Evolutionary conservation across 176 grass and related monocot species (phyloP).

Genomic region (Phoenix roebelenii): DNA sequence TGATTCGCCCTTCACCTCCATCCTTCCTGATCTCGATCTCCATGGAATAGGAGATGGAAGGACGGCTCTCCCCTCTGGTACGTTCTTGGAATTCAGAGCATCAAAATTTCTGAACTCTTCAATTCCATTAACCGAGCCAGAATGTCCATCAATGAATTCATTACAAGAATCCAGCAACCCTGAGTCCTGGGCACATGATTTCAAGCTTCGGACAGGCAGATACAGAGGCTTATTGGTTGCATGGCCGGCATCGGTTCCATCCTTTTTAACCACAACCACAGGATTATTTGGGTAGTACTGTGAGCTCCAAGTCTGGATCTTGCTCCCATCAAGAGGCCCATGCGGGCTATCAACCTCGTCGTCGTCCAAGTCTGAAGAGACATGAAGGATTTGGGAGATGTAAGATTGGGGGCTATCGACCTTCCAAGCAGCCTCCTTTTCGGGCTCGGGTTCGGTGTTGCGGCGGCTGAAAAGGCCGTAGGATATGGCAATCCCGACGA

Average conservation of each 20-base stretch:
- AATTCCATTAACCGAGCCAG: background rate
- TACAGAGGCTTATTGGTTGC: slow-evolving; percentile 23
- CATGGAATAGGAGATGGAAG: slow-evolving; percentile 92
- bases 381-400: slow-evolving; percentile 48
- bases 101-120: background rate
- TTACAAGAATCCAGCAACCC: background rate
- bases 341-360: slow-evolving; percentile 20
- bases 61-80: slow-evolving; percentile 20
- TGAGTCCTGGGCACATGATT: slow-evolving; percentile 19
- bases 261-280: slow-evolving; percentile 27
- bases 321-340: background rate
- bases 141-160: slow-evolving; percentile 1
- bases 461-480: slow-evolving; percentile 87
- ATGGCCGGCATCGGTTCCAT: background rate
- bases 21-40: slow-evolving; percentile 39
- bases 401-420: slow-evolving; percentile 36
- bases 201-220: slow-evolving; percentile 54
- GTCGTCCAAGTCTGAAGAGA: slow-evolving; percentile 41
- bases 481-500: slow-evolving; percentile 76
- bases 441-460: slow-evolving; percentile 27
- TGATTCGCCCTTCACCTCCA: slow-evolving; percentile 27
- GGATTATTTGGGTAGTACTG: slow-evolving; percentile 31
- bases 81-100: background rate
- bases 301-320: slow-evolving; percentile 55
- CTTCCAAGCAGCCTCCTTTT: slow-evolving; percentile 22